Evolutionary conservation across 73 alveolate genomes (phyloP), one percentile per base, ranked within the genome.

Genomic region (Paramecium sexaurelia): DNA sequence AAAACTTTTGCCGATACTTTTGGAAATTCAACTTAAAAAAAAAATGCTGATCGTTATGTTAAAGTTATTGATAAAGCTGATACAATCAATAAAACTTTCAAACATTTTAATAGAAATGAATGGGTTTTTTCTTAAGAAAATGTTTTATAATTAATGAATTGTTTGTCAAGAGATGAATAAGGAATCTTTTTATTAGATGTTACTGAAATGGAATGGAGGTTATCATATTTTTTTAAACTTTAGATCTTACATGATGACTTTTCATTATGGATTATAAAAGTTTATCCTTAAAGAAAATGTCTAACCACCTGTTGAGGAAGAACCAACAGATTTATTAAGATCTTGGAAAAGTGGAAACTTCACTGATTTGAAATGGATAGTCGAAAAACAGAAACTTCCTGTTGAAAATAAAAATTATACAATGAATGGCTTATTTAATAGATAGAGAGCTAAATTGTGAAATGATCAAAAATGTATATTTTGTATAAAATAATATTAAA

Each of bases 101-200:
- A 78, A 78, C 90, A 78, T 78, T 78, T 78, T 15, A 78, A 78
- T 78, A 78, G 90, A 27, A 78, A 78, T 78, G 90, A 78, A 78
- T 78, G 90, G 90, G 73, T 78, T 4, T 78, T 41, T 41, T 78
- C 90, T 10, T 78, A 78, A 20, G 90, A 78, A 43, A 78, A 78
- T 43, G 40, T 13, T 11, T 45, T 78, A 24, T 7, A 41, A 45
- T 43, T 78, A 40, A 78, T 78, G 90, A 78, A 40, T 41, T 43
- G 47, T 41, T 45, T 78, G 41, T 20, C 68, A 41, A 78, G 55
- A 15, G 73, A 78, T 37, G 90, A 78, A 78, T 78, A 78, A 22
- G 40, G 55, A 9, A 78, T 78, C 17, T 78, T 78, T 33, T 45
- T 78, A 39, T 45, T 78, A 24, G 90, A 78, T 78, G 90, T 78